Evolutionary conservation across 2,329 filamentous ascomycete genomes (phyloP).

Genomic region (Xylaria sp.): DNA sequence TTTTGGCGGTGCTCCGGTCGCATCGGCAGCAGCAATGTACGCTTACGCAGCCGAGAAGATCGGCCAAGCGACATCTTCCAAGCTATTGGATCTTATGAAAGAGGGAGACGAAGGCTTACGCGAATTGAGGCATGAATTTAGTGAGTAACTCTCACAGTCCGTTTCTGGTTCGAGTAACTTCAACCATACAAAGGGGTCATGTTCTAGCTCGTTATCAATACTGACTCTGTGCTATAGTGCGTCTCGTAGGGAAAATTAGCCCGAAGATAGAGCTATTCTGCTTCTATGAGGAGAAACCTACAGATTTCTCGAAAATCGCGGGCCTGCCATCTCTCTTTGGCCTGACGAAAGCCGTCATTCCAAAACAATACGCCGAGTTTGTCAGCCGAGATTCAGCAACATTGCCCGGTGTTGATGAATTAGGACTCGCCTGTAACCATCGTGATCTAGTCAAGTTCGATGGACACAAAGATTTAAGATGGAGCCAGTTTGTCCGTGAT

Average conservation of each 20-base stretch:
- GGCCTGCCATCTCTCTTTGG: conserved; percentile 49
- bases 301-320: conserved; percentile 53
- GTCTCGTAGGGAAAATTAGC: conserved; percentile 50
- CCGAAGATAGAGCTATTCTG: conserved; percentile 53
- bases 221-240: conserved; percentile 36
- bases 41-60: conserved; percentile 51
- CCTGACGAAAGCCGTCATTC: conserved; percentile 47
- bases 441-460: conserved; percentile 57
- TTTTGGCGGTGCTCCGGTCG: conserved; percentile 53
- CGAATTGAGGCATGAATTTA: conserved; percentile 55
- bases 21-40: conserved; percentile 54
- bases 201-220: background rate
- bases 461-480: conserved; percentile 54
- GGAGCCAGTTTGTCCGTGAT: conserved; percentile 52
- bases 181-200: background rate
- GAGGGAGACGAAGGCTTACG: conserved; percentile 53
- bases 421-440: conserved; percentile 54
- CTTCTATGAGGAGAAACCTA: conserved; percentile 56
- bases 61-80: conserved; percentile 50
- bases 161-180: background rate
- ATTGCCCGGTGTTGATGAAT: conserved; percentile 51
- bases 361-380: conserved; percentile 53
- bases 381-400: conserved; percentile 56
- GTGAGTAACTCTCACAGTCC: background rate
- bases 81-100: conserved; percentile 55